phyloP scores from a whole-genome alignment of 192 early-diverging fungal species.

The Mortierella hygrophila region DNA sequence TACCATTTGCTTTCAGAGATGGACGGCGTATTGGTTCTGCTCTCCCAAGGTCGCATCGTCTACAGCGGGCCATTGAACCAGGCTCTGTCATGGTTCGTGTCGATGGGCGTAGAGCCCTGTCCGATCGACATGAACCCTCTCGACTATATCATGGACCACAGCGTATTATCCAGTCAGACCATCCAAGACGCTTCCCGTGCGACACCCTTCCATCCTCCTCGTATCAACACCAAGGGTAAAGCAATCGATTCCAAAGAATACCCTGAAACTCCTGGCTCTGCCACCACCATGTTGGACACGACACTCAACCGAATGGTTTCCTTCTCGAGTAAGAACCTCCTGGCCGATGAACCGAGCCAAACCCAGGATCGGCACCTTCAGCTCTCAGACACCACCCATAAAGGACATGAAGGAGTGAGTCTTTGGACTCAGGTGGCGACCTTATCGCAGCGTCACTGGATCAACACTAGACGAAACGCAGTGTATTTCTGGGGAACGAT shows the following conservation, averaged over 20 bases:
- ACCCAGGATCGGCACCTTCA: background rate
- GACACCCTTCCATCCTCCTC: background rate
- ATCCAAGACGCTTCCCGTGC: background rate
- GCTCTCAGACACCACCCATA: background rate
- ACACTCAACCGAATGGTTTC: background rate
- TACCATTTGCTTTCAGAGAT: conserved; percentile 15
- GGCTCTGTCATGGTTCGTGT: conserved; percentile 17
- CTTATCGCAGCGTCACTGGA: background rate
- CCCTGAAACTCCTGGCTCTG: background rate
- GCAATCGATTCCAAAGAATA: background rate
- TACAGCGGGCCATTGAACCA: conserved; percentile 1
- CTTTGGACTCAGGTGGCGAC: background rate
- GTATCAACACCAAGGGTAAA: background rate
- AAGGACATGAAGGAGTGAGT: background rate
- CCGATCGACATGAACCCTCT: conserved; percentile 16
- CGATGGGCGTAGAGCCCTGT: conserved; percentile 10
- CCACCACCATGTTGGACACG: background rate
- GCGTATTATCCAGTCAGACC: background rate
- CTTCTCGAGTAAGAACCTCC: background rate
- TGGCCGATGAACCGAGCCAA: background rate
- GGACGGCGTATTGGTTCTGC: background rate
- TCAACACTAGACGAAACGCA: conserved; percentile 7
- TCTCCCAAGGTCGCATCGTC: conserved; percentile 6
- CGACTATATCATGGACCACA: conserved; percentile 18
- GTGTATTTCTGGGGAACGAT: background rate